Conservation (phyloP, 768 basidiomycete genomes). For the Antrodiella citrinella region DNA sequence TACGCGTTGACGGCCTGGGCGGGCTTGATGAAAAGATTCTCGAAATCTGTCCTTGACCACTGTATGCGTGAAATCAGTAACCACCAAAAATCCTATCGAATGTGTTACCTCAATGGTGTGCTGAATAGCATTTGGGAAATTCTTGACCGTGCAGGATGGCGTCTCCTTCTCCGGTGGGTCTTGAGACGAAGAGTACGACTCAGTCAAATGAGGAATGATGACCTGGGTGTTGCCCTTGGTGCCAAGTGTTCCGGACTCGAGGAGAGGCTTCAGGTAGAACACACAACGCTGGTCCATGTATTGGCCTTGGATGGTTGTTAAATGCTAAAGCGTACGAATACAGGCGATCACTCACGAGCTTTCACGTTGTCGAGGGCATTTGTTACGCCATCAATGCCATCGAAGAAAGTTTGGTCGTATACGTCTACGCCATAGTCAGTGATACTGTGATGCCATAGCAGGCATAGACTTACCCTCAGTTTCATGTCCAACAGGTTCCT, state of each 20-base stretch:
- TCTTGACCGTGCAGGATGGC: constrained; percentile 96
- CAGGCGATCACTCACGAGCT: constrained; percentile 56
- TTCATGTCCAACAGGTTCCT: constrained; percentile 87
- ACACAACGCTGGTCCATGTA: constrained; percentile 99
- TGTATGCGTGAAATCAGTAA: constrained; percentile 20
- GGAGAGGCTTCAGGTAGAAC: constrained; percentile 89
- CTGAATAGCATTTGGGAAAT: constrained; percentile 95
- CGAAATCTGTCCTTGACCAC: constrained; percentile 95
- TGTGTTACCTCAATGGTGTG: constrained; percentile 87
- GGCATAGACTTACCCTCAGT: constrained; percentile 70
- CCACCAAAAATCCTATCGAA: too few relatives aligned
- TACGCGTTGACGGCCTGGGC: constrained; percentile 92
- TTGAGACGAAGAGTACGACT: constrained; percentile 96
- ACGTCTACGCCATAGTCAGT: constrained; percentile 43
- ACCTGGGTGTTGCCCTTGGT: constrained; percentile 98
- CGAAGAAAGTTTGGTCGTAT: constrained; percentile 87
- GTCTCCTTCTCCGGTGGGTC: constrained; percentile 98
- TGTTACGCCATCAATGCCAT: constrained; percentile 83
- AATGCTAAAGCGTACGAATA: background rate
- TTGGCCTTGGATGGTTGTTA: constrained; percentile 64
- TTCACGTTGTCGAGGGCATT: constrained; percentile 96
- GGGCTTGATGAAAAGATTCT: constrained; percentile 89
- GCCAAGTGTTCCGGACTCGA: constrained; percentile 96
- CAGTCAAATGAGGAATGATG: constrained; percentile 87
- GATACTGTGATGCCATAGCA: background rate